Evolutionary conservation across 305 asterid species (phyloP).

Genomic region (Plantago coronopus): DNA sequence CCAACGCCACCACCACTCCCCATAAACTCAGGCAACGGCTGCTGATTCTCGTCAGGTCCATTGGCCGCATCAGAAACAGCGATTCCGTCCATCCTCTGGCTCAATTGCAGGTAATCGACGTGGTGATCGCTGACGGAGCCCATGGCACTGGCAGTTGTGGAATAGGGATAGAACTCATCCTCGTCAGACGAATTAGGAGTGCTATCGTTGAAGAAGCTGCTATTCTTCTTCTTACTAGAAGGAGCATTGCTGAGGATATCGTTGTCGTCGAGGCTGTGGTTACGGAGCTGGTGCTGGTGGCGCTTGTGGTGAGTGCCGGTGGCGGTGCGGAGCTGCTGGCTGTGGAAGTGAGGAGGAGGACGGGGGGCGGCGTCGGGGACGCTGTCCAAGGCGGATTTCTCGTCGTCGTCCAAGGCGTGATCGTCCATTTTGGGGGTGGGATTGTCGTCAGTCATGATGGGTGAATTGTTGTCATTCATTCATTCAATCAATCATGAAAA

Average conservation of each 20-base stretch:
- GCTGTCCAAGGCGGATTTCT: constrained; percentile 42
- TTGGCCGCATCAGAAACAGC: constrained; percentile 22
- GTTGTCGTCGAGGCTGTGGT: constrained; percentile 87
- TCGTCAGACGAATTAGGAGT: constrained; percentile 32
- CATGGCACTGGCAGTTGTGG: constrained; percentile 29
- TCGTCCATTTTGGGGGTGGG: constrained; percentile 25
- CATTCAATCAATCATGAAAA: neutral
- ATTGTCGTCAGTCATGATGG: too few relatives aligned
- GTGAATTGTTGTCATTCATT: too few relatives aligned
- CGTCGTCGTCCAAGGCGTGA: constrained; percentile 57
- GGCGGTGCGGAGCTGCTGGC: constrained; percentile 79
- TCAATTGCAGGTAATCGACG: constrained; percentile 27
- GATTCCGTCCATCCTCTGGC: constrained; percentile 28
- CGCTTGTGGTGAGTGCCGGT: constrained; percentile 68
- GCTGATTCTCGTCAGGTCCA: constrained; percentile 31
- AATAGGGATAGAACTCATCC: constrained; percentile 59
- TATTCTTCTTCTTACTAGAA: constrained; percentile 15
- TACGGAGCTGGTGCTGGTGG: constrained; percentile 54
- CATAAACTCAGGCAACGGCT: constrained; percentile 61
- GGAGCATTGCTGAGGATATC: constrained; percentile 33
- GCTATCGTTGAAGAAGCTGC: constrained; percentile 3
- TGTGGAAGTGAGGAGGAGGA: constrained; percentile 58
- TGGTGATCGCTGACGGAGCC: constrained; percentile 30
- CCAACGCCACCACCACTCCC: constrained; percentile 72
- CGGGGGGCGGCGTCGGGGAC: constrained; percentile 50